Conservation (phyloP, 2,329 filamentous ascomycete genomes). For the Pseudogymnoascus sp. region DNA sequence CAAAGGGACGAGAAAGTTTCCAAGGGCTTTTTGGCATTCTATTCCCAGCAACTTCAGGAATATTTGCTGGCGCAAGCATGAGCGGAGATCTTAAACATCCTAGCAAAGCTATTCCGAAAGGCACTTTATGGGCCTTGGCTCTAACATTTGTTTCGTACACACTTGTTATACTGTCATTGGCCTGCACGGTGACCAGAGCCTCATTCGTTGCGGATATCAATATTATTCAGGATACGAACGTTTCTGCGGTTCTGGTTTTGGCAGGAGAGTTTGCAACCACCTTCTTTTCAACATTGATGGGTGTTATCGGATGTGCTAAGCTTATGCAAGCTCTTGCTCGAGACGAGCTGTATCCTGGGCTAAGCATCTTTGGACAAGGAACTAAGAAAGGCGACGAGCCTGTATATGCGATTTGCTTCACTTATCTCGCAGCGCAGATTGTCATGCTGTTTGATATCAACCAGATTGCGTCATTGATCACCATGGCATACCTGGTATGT, state of each 20-base stretch:
- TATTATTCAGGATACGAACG: slow-evolving; percentile 72
- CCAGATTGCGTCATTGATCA: slow-evolving; percentile 81
- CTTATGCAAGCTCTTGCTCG: slow-evolving; percentile 76
- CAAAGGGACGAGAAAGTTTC: slow-evolving; percentile 61
- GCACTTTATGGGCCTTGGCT: slow-evolving; percentile 71
- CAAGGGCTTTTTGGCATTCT: slow-evolving; percentile 80
- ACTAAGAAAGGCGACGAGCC: slow-evolving; percentile 69
- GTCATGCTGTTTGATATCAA: slow-evolving; percentile 80
- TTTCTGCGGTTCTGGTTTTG: slow-evolving; percentile 68
- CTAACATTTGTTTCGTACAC: slow-evolving; percentile 73
- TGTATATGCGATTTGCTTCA: slow-evolving; percentile 67
- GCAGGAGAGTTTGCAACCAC: slow-evolving; percentile 77
- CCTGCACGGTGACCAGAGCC: slow-evolving; percentile 64
- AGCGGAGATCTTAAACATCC: slow-evolving; percentile 79
- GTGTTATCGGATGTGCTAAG: slow-evolving; percentile 78
- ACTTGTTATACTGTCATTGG: slow-evolving; percentile 71
- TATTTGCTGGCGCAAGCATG: slow-evolving; percentile 76
- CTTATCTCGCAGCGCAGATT: slow-evolving; percentile 68
- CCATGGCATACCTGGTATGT: slow-evolving; percentile 74
- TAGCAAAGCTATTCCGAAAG: slow-evolving; percentile 76
- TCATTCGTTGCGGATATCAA: slow-evolving; percentile 71
- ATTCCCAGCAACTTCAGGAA: slow-evolving; percentile 61
- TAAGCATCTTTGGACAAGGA: slow-evolving; percentile 68
- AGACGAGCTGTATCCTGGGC: slow-evolving; percentile 71
- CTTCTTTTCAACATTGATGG: slow-evolving; percentile 83